Evolutionary conservation across 306 rosid species (phyloP).

Genomic region (Cicer judaicum): DNA sequence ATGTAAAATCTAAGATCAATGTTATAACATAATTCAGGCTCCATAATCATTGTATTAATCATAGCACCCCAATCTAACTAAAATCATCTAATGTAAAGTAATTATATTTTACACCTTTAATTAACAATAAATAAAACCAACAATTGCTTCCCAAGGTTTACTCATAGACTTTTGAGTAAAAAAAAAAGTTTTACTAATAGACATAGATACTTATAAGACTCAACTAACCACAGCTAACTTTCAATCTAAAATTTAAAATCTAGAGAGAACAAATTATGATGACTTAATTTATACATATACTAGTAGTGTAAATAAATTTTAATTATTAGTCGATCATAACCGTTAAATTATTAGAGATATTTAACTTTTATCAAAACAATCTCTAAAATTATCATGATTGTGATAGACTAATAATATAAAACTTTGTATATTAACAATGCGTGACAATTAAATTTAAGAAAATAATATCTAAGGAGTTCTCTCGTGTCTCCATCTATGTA

Average conservation of each 20-base stretch:
- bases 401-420: too few species aligned
- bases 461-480: background rate
- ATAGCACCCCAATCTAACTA: slow-evolving; percentile 46
- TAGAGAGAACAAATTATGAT: slow-evolving; percentile 1
- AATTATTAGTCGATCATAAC: too few species aligned
- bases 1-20: slow-evolving; percentile 12
- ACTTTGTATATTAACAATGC: too few species aligned
- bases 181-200: too few species aligned
- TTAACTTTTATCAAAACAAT: too few species aligned
- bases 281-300: too few species aligned
- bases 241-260: slow-evolving; percentile 20
- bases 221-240: background rate
- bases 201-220: background rate
- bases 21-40: slow-evolving; percentile 29
- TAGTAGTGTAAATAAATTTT: too few species aligned
- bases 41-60: slow-evolving; percentile 50
- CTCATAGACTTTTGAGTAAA: background rate
- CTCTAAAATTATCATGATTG: too few species aligned
- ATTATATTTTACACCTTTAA: slow-evolving; percentile 27
- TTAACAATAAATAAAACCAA: slow-evolving; percentile 22
- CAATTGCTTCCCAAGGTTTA: slow-evolving; percentile 24
- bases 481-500: background rate
- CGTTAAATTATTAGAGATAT: too few species aligned
- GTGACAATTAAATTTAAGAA: too few species aligned
- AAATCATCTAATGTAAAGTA: slow-evolving; percentile 33